Conservation (phyloP, 2,329 filamentous ascomycete species). For the Botrytis deweyae region DNA sequence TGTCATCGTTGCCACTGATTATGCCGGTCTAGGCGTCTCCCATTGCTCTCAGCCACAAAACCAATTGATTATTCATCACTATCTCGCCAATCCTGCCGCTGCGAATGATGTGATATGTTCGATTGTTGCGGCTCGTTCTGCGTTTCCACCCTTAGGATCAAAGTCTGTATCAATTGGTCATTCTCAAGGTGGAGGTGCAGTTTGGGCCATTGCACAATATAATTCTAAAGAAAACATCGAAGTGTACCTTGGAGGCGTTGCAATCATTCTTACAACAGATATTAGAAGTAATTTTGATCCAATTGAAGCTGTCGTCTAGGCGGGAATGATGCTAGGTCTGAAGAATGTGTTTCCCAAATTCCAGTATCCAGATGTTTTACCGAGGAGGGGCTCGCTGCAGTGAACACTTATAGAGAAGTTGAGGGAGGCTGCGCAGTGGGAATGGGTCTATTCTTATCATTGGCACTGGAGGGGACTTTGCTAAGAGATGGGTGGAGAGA, state of each 20-base stretch:
- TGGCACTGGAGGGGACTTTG: not conserved
- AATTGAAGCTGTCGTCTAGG: not conserved
- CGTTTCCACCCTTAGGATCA: constrained; percentile 44
- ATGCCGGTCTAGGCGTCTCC: constrained; percentile 46
- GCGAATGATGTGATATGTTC: constrained; percentile 48
- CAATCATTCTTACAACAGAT: constrained; percentile 10
- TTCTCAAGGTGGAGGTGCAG: constrained; percentile 47
- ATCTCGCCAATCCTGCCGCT: constrained; percentile 41
- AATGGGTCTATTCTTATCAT: not conserved
- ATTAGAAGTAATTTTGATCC: not conserved
- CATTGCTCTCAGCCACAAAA: constrained; percentile 37
- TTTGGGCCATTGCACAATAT: constrained; percentile 44
- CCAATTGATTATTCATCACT: constrained; percentile 44
- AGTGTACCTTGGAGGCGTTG: constrained; percentile 24
- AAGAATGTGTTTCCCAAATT: not conserved
- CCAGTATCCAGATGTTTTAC: not conserved
- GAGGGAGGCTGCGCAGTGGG: not conserved
- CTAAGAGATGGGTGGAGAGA: not conserved
- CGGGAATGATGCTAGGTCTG: not conserved
- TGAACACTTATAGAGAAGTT: no score
- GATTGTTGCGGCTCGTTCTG: constrained; percentile 43
- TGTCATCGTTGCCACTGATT: constrained; percentile 48
- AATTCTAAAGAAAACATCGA: constrained; percentile 14
- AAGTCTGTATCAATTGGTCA: constrained; percentile 49
- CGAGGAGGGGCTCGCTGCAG: not conserved